A percentile compares a stretch with the other conserved stretches of the same genome.
Evolutionary conservation across 2,329 filamentous ascomycete species (phyloP).

Genomic region (Phialocephala subalpina): DNA sequence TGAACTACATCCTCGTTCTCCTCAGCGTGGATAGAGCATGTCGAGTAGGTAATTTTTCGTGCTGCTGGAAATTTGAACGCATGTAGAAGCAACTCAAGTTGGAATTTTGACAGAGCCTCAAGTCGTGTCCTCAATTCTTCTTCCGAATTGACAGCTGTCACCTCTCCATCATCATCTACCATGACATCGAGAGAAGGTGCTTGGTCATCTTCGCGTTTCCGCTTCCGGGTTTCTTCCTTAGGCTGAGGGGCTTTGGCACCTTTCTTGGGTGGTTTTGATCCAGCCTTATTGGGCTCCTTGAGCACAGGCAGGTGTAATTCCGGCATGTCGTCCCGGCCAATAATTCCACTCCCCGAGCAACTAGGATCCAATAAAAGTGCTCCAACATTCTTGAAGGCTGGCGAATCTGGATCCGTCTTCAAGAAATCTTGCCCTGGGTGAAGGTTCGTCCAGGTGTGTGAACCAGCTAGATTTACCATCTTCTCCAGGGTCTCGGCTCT

Average conservation of each 20-base stretch:
- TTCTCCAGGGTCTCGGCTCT: constrained; percentile 80
- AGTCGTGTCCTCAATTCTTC: constrained; percentile 71
- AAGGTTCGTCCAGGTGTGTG: constrained; percentile 70
- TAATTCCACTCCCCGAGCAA: constrained; percentile 94
- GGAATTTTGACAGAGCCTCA: constrained; percentile 79
- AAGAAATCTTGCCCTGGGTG: constrained; percentile 84
- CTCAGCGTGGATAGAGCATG: constrained; percentile 85
- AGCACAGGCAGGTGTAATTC: constrained; percentile 65
- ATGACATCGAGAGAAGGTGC: constrained; percentile 43
- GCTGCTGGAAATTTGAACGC: constrained; percentile 84
- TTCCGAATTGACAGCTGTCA: constrained; percentile 59
- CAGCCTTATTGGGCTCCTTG: constrained; percentile 33
- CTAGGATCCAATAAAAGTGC: constrained; percentile 90
- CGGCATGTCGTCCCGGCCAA: constrained; percentile 84
- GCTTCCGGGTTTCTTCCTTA: constrained; percentile 38
- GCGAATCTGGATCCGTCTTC: constrained; percentile 70
- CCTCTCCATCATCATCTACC: constrained; percentile 64
- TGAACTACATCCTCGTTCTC: constrained; percentile 91
- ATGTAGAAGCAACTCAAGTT: constrained; percentile 82
- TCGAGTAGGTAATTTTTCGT: constrained; percentile 85
- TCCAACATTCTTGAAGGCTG: constrained; percentile 73
- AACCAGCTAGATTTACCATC: constrained; percentile 84
- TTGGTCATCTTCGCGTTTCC: constrained; percentile 40
- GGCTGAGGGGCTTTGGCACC: constrained; percentile 30
- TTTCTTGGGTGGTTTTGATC: constrained; percentile 42